phyloP scores from a whole-genome alignment of 768 basidiomycete genomes.

The Auricularia cornea region DNA sequence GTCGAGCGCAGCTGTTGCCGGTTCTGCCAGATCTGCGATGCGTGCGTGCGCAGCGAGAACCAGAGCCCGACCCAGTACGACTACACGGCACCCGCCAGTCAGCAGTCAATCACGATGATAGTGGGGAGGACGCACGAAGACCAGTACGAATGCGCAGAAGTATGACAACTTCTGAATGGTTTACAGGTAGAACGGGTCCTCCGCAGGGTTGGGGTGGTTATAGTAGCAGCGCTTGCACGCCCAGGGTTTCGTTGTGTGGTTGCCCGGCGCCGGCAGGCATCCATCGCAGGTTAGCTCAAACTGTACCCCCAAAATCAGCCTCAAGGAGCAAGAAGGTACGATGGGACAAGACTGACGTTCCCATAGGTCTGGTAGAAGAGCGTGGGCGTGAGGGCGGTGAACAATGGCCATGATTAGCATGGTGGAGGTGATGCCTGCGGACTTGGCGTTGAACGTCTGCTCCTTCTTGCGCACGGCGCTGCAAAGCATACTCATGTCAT shows the following conservation, averaged over 20 bases:
- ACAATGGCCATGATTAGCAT: constrained; percentile 99
- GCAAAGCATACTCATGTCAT: constrained; percentile 90
- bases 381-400: constrained; percentile 87
- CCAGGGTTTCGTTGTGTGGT: constrained; percentile 48
- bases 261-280: constrained; percentile 44
- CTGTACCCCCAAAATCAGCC: constrained; percentile 30
- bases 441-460: constrained; percentile 98
- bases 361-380: constrained; percentile 98
- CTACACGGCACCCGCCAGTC: constrained; percentile 39
- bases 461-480: constrained; percentile 87
- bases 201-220: constrained; percentile 84
- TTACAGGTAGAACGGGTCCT: constrained; percentile 93
- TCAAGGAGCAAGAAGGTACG: too few species aligned
- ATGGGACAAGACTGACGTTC: constrained; percentile 38
- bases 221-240: constrained; percentile 90
- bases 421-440: constrained; percentile 96
- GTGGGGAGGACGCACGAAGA: constrained; percentile 60
- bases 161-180: constrained; percentile 95
- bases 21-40: constrained; percentile 98
- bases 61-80: constrained; percentile 95
- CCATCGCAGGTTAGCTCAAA: constrained; percentile 82
- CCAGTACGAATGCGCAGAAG: constrained; percentile 81
- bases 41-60: constrained; percentile 98
- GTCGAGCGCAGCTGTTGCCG: constrained; percentile 73
- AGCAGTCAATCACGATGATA: constrained; percentile 6